Evolutionary conservation across 495 filamentous ascomycete genomes (phyloP), one percentile per base, ranked within the genome.

Genomic region (Trichoderma virens): DNA sequence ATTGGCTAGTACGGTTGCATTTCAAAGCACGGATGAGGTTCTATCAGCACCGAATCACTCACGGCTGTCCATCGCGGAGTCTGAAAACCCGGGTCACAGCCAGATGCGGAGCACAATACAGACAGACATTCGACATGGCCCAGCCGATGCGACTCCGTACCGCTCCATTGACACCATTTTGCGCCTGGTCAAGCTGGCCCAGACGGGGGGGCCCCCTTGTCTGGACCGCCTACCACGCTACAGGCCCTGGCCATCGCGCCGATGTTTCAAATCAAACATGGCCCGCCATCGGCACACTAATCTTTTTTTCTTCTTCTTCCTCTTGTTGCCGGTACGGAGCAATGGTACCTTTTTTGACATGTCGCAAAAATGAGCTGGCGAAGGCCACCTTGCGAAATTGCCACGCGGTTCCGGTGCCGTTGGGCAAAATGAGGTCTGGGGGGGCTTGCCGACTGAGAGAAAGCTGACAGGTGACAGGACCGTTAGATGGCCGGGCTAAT

Each of bases 201-300:
- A 35, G 11, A 35, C 32, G 11, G 32, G 32, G 32, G 32, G 32
- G 4, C 32, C 4, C 4, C 5, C 32, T 11, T 11, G 32, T 35
- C 32, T 3, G 8, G 20, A 47, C 43, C n/a, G n/a, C n/a, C 43
- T 35, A 7, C 6, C 9, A 56, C 23, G 51, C 51, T 56, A 56
- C 51, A n/a, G 23, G 28, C 25, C 51, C 51, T 13, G 7, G 51
- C 16, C 51, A 56, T 56, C 14, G 51, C 51, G 51, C 51, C 51
- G 51, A 56, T 56, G 51, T 56, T 56, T 56, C 51, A 56, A 56
- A 56, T 28, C 51, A 27, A 30, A 30, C 51, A 27, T 28, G 51
- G 51, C 51, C 51, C 51, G 51, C 51, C 51, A 56, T 56, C 51
- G 51, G 51, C 25, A 23, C 51, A 56, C 51, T 56, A 56, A 56